phyloP scores from a whole-genome alignment of 2,329 filamentous ascomycete species.

The Epichloe scottii region DNA sequence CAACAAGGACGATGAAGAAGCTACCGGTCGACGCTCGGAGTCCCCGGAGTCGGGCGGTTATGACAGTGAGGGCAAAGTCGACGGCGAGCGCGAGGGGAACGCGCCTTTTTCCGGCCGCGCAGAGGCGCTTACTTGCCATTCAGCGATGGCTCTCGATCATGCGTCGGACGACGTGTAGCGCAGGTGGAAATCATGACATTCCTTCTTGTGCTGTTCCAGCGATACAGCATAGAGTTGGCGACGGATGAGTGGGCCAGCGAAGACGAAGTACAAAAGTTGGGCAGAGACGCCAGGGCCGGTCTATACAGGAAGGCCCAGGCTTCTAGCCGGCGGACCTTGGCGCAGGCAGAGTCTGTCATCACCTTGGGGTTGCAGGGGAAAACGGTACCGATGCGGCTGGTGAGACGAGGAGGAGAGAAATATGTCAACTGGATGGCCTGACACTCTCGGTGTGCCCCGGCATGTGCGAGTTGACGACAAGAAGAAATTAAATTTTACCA shows the following conservation, averaged over 20 bases:
- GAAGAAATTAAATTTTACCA: too few relatives aligned
- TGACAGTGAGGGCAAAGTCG: slow-evolving; percentile 34
- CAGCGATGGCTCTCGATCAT: slow-evolving; percentile 44
- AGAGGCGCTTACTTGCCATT: slow-evolving; percentile 47
- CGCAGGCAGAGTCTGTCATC: slow-evolving; percentile 47
- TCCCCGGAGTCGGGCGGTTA: slow-evolving; percentile 19
- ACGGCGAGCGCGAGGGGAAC: slow-evolving; percentile 43
- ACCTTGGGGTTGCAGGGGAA: slow-evolving; percentile 58
- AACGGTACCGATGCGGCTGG: slow-evolving; percentile 53
- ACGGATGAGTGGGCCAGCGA: slow-evolving; percentile 47
- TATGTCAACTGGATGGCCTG: slow-evolving; percentile 37
- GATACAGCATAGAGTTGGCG: slow-evolving; percentile 57
- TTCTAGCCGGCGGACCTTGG: slow-evolving; percentile 38
- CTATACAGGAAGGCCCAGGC: slow-evolving; percentile 51
- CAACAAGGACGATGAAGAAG: not conserved
- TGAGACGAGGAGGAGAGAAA: slow-evolving; percentile 56
- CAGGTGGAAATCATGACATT: slow-evolving; percentile 46
- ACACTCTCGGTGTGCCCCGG: not conserved
- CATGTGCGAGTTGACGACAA: too few relatives aligned
- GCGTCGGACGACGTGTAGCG: slow-evolving; percentile 45
- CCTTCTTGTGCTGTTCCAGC: slow-evolving; percentile 41
- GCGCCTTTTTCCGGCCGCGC: slow-evolving; percentile 46
- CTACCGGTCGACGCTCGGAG: not conserved
- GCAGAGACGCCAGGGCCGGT: slow-evolving; percentile 27
- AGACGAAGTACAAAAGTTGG: slow-evolving; percentile 41